A percentile compares a stretch with the other conserved stretches of the same genome.
Evolutionary conservation across 208 protist species (phyloP).

Genomic region (Tritrichomonas foetus): DNA sequence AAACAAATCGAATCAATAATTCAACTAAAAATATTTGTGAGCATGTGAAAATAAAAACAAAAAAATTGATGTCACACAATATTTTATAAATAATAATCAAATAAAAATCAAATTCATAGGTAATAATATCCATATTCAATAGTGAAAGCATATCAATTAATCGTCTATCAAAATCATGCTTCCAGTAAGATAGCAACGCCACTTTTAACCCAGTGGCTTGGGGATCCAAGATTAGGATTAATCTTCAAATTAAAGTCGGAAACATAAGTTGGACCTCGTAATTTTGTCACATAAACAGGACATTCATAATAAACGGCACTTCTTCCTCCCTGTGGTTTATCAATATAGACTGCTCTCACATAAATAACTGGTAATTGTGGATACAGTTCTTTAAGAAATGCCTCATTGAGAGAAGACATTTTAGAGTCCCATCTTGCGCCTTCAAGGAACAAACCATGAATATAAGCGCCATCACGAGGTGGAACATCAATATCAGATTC

Average conservation of each 20-base stretch:
- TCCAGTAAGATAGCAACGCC: conserved; percentile 81
- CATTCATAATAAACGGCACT: conserved; percentile 73
- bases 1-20: no score
- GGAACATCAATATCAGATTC: conserved; percentile 69
- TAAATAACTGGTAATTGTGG: conserved; percentile 65
- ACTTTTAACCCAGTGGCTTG: conserved; percentile 87
- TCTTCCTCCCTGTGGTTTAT: conserved; percentile 67
- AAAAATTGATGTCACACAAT: no score
- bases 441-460: conserved; percentile 88
- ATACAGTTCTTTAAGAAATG: conserved; percentile 61
- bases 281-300: conserved; percentile 89
- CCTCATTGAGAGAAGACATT: conserved; percentile 76
- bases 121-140: no score
- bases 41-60: no score
- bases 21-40: no score
- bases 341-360: conserved; percentile 60
- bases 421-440: conserved; percentile 88
- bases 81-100: no score
- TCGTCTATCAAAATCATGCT: no score
- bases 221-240: conserved; percentile 65
- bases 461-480: conserved; percentile 86
- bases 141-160: no score
- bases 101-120: no score
- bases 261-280: conserved; percentile 68
- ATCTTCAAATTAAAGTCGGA: conserved; percentile 86